A percentile compares a stretch with the other conserved stretches of the same genome.
phyloP scores from a whole-genome alignment of 345 rosid species.

The Garcia nutans region DNA sequence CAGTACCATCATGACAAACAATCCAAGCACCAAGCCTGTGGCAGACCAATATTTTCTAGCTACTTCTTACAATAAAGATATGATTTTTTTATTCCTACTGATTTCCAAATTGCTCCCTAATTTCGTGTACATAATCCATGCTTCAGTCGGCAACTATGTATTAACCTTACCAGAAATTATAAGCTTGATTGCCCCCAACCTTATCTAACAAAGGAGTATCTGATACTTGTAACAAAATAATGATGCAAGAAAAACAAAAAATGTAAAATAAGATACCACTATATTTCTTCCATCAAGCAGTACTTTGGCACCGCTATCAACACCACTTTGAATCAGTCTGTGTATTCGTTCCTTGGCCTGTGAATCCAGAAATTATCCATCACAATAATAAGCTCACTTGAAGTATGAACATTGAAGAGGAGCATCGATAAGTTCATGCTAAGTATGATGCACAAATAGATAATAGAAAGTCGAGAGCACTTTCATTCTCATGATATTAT shows the following conservation, averaged over 20 bases:
- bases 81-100: not conserved
- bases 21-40: not conserved
- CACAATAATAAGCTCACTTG: not conserved
- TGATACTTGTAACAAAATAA: not conserved
- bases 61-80: not conserved
- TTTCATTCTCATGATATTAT: not conserved
- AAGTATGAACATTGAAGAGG: not conserved
- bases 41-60: not conserved
- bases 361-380: conserved; percentile 18
- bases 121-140: not conserved
- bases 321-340: conserved; percentile 77
- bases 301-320: conserved; percentile 74
- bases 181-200: not conserved
- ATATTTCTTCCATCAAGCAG: conserved; percentile 87
- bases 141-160: not conserved
- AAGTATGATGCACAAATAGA: too few relatives aligned
- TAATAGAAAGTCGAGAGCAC: not conserved
- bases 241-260: not conserved
- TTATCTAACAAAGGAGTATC: not conserved
- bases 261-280: conserved; percentile 45
- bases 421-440: too few relatives aligned
- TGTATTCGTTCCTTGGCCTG: conserved; percentile 94
- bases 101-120: not conserved
- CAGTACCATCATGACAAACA: not conserved
- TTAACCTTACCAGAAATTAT: not conserved